Base-by-base conservation (phyloP, 208 protist species). In the Acanthamoeba rhysodes region DNA sequence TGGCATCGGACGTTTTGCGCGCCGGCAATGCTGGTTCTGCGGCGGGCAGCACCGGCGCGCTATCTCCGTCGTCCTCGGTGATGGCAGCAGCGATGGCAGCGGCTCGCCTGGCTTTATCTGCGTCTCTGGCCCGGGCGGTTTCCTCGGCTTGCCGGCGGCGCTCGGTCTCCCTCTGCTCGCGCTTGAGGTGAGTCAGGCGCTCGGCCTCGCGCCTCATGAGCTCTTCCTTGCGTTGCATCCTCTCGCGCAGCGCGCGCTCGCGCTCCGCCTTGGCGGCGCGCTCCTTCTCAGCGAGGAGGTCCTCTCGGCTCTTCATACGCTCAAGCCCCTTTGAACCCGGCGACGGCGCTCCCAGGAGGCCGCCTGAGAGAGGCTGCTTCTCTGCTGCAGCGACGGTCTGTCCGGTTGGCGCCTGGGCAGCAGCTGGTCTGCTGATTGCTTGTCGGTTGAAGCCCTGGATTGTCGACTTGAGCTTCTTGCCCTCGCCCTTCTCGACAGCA, bases 361-460 rank as follows among this genome's bases (percentile, higher is more conserved):
- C 64, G 2, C 22, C 64, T 32, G 27, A 70, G 64, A 70, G 64
- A 4, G 48, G n/a, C 78, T 18, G 22, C 57, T 62, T 62, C 57
- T 27, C 57, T 4, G 7, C 57, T 8, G 12, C 48, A 16, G 48
- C 48, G 48, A 14, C 12, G 12, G 48, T 50, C 12, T 50, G 48
- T 50, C 12, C 48, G 48, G 48, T 50, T 50, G 48, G 12, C 14
- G 48, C 48, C 16, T 50, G 48, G 48, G 14, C 48, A 10, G 48
- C 48, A 50, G 48, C 48, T 50, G 48, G 48, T 50, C 53, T 59
- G 53, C 53, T 59, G 53, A 59, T 59, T 48, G 32, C 24, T n/a
- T 22, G 29, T 1, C 68, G 68, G 68, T 94, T 48, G 32, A 94
- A 94, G 57, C 90, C 90, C 41, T 94, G 90, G 29, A 94, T 94